Base-by-base conservation (phyloP, 805 yeast genomes). In the Starmerella sirachaensis region DNA sequence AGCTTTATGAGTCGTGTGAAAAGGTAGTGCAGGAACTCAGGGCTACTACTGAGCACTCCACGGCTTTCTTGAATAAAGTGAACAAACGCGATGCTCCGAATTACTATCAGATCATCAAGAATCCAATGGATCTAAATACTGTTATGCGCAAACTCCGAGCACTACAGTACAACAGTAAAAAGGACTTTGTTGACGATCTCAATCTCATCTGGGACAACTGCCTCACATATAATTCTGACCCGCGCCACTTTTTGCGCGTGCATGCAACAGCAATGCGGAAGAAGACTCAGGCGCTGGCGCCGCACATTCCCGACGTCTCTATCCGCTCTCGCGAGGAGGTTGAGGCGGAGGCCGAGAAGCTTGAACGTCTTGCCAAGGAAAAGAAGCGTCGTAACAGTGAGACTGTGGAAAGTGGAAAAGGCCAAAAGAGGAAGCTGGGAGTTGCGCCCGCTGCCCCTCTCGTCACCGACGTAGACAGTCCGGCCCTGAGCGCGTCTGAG, bases 61-160 rank as follows among this genome's bases (percentile, higher is more conserved):
- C 96, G 1, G 94, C 97, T 0, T 91, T 91, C 54, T 65, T 91
- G 48, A 91, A 86, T 60, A 82, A 83, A 54, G 99, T 91, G n/a
- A 83, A 91, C 41, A 91, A 91, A 56, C 70, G 98, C 39, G 99
- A 91, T 53, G 99, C 99, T 0, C 99, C 98, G 6, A 91, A 91
- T 55, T 91, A 91, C 59, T 84, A 84, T 47, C 77, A 78, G 40
- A 69, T 91, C 29, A 88, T 91, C 52, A 86, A 84, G 51, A 74
- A 72, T 41, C 97, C 99, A 17, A 91, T 91, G 99, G 99, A 91
- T 55, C 65, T 91, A 48, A 86, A 85, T 53, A 88, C 96, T 0
- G 94, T 93, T 11, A 68, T 84, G 75, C 86, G 85, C 53, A 91
- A 88, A 56, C 62, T 93, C 51, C 85, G 85, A 53, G 64, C 69